These are phyloP conservation scores for Suillus placidus DNA, from an alignment of 768 basidiomycete species.

Conservation along the genomic window DNA sequence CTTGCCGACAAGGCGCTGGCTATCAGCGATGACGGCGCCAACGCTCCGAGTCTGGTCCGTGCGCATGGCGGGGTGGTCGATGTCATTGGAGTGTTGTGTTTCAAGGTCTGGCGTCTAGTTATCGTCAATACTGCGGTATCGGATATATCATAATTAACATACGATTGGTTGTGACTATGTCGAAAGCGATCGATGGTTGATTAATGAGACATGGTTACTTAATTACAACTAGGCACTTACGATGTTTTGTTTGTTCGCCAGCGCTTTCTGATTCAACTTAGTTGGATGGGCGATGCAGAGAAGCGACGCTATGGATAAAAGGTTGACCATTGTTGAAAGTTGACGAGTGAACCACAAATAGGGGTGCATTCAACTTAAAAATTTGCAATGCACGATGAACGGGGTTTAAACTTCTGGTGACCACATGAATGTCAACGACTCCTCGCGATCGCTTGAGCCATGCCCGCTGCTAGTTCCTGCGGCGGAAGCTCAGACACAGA, in stretches of 20 bases:
- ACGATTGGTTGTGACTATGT: background rate
- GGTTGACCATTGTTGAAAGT: background rate
- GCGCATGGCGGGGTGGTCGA: background rate
- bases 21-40: background rate
- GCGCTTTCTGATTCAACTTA: background rate
- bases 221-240: background rate
- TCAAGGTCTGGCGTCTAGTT: background rate
- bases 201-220: background rate
- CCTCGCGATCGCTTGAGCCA: too few relatives aligned
- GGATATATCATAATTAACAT: background rate
- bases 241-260: background rate
- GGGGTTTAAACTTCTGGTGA: too few relatives aligned
- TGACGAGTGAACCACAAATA: background rate
- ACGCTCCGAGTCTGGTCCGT: background rate
- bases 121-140: background rate
- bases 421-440: too few relatives aligned
- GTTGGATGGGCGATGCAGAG: background rate
- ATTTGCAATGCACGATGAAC: background rate
- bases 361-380: background rate
- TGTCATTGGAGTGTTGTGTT: background rate
- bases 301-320: background rate
- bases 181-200: background rate
- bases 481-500: background rate
- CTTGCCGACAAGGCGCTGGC: background rate
- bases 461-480: background rate